phyloP scores from a whole-genome alignment of 257 asterid genomes.

The Schizonepeta tenuifolia region DNA sequence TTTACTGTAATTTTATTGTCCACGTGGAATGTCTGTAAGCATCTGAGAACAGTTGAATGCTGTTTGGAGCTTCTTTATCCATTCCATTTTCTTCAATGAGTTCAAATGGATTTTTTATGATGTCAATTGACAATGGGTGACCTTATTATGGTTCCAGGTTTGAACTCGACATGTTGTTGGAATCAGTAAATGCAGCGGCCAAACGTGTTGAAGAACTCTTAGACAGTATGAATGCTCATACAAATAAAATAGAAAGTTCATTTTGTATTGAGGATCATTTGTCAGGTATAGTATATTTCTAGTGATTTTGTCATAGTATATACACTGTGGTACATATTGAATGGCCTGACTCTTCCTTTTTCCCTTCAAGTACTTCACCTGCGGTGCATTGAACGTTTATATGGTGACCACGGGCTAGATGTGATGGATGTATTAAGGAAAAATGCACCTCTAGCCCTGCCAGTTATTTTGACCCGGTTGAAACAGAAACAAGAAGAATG shows the following conservation, averaged over 20 bases:
- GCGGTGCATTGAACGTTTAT: conserved; percentile 95
- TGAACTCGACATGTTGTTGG: conserved; percentile 97
- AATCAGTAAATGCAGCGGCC: conserved; percentile 78
- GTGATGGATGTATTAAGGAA: conserved; percentile 89
- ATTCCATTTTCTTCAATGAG: conserved; percentile 19
- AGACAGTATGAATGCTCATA: conserved; percentile 59
- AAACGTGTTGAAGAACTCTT: conserved; percentile 83
- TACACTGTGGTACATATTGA: conserved; percentile 33
- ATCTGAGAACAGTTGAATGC: conserved; percentile 10
- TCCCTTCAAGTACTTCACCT: conserved; percentile 63
- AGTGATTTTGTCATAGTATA: conserved; percentile 31
- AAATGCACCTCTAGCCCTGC: conserved; percentile 81
- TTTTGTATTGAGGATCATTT: conserved; percentile 74
- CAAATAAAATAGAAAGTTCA: conserved; percentile 51
- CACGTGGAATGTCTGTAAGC: conserved; percentile 6
- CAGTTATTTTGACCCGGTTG: conserved; percentile 87
- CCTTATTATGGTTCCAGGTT: conserved; percentile 65
- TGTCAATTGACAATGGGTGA: conserved; percentile 35
- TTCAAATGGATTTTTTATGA: conserved; percentile 8
- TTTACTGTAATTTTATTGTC: conserved; percentile 13
- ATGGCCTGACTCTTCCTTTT: conserved; percentile 24
- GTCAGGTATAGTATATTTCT: conserved; percentile 59
- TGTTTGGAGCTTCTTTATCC: conserved; percentile 22
- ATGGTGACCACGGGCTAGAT: conserved; percentile 99
- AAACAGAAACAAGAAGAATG: conserved; percentile 98